Evolutionary conservation across 805 yeast species (phyloP).

Genomic region (Metschnikowia gruessii): DNA sequence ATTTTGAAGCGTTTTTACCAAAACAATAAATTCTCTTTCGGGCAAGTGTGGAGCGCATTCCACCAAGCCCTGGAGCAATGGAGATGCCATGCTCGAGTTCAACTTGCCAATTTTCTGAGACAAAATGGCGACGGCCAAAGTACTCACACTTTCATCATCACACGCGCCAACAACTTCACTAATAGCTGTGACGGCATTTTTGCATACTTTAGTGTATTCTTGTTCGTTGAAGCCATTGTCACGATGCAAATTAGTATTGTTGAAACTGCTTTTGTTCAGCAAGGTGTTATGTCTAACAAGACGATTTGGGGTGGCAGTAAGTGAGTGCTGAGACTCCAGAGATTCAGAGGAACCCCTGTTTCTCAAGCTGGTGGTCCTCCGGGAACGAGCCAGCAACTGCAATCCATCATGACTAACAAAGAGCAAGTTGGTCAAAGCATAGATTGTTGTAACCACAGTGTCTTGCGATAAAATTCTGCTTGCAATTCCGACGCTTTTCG

Average conservation of each 20-base stretch:
- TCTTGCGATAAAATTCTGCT: slow-evolving; percentile 72
- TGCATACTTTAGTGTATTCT: slow-evolving; percentile 44
- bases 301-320: slow-evolving; percentile 8
- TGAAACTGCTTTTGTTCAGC: slow-evolving; percentile 7
- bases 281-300: slow-evolving; percentile 15
- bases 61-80: slow-evolving; percentile 60
- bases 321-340: slow-evolving; percentile 2
- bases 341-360: slow-evolving; percentile 14
- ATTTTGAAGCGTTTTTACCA: slow-evolving; percentile 56
- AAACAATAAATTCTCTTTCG: slow-evolving; percentile 63
- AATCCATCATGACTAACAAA: slow-evolving; percentile 48
- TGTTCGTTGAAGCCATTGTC: slow-evolving; percentile 18
- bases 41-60: slow-evolving; percentile 59
- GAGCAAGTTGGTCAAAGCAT: slow-evolving; percentile 74
- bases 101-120: slow-evolving; percentile 63
- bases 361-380: slow-evolving; percentile 32
- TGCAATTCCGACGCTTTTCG: slow-evolving; percentile 62
- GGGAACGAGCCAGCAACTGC: slow-evolving; percentile 26
- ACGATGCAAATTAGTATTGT: neutral
- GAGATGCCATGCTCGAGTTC: slow-evolving; percentile 51
- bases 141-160: slow-evolving; percentile 68
- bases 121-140: slow-evolving; percentile 75
- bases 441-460: slow-evolving; percentile 76
- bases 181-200: slow-evolving; percentile 67
- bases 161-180: slow-evolving; percentile 63